Conservation (phyloP, 345 rosid species). For the Schrenkiella parvula region DNA sequence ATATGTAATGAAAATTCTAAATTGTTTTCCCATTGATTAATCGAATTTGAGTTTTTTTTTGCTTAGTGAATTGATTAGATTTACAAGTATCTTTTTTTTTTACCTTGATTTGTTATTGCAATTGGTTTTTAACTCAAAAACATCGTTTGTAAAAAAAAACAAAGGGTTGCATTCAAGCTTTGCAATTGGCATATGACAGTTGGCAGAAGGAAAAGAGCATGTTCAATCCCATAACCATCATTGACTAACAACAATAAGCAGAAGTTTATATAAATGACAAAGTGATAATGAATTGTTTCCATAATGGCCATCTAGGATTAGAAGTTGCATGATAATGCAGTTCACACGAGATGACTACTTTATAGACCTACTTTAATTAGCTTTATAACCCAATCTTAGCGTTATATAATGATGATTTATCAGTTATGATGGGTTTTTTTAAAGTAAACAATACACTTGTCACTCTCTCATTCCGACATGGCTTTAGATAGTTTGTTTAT, state of each 20-base stretch:
- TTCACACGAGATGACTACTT: slow-evolving; percentile 21
- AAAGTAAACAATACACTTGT: slow-evolving; percentile 27
- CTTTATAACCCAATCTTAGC: slow-evolving; percentile 21
- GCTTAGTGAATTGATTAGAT: no score
- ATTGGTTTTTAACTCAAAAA: no score
- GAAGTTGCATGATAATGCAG: slow-evolving; percentile 30
- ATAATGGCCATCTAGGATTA: slow-evolving; percentile 38
- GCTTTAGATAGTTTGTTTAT: no score
- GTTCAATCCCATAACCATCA: slow-evolving; percentile 11
- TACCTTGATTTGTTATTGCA: no score
- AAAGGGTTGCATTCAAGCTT: not conserved
- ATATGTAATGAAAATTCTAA: no score
- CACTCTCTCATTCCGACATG: slow-evolving; percentile 7
- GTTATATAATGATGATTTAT: slow-evolving; percentile 15
- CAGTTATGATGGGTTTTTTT: slow-evolving; percentile 21
- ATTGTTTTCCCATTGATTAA: no score
- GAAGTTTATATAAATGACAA: not conserved
- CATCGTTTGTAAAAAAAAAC: no score
- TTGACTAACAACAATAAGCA: not conserved
- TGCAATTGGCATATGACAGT: not conserved
- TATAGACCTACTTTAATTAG: slow-evolving; percentile 13
- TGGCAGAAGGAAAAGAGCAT: not conserved
- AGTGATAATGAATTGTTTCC: slow-evolving; percentile 29
- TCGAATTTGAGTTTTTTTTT: no score
- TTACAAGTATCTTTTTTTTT: no score